Base-by-base conservation (phyloP, 73 alveolate genomes). In the Paramecium octaurelia region DNA sequence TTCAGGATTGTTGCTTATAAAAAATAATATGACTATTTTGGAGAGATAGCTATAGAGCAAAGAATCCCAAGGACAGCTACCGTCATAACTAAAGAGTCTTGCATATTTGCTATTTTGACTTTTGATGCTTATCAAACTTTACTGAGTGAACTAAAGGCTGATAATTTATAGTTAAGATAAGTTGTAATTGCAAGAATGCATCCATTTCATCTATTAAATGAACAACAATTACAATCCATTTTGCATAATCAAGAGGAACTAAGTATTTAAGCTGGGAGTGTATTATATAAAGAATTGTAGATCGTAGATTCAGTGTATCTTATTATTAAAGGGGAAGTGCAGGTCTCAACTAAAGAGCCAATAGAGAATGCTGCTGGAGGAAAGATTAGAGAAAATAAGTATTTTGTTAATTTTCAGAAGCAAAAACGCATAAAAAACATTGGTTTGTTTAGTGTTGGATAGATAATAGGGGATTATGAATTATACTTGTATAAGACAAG, bases 401-500 rank as follows among this genome's bases (percentile, higher is more conserved):
- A 75, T 75, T 35, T 38, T 29, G 21, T 75, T 31, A 64, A 64
- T 64, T 64, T 64, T 64, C 29, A 64, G n/a, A 75, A 38, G 27
- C 38, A 35, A 38, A 3, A 35, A n/a, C 38, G 88, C 1, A 35
- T 75, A 16, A 75, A 38, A 75, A 75, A 75, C 21, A 75, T 75
- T 29, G 58, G 76, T 9, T n/a, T 42, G 6, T 80, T 24, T 43
- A 64, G 91, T 24, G 43, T 23, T 2, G 91, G 73, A 16, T 80
- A 80, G 23, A 10, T 80, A n/a, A 24, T 80, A 23, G 91, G 91
- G 44, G 91, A 80, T 43, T 80, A 80, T 48, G 91, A 80, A 43
- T 34, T 36, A 43, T 80, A 14, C 21, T 31, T 44, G 24, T 18
- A 43, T 10, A 54, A 54, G 35, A 54, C 6, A n/a, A 16, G 9